Evolutionary conservation across 768 basidiomycete species (phyloP).

Genomic region (Serendipita sp.): DNA sequence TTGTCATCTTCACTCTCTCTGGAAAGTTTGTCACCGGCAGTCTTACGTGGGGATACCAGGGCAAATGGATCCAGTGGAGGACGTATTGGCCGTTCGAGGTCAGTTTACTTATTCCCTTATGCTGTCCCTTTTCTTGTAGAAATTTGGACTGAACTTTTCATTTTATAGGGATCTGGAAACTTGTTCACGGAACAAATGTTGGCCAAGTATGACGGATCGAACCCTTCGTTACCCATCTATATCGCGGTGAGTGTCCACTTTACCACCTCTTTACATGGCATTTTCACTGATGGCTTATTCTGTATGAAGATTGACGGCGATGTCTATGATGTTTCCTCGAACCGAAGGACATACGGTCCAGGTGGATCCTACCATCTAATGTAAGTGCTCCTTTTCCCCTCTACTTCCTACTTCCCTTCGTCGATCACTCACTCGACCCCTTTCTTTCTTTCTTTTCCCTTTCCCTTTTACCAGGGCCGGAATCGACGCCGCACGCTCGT

Average conservation of each 20-base stretch:
- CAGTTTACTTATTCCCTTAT: slow-evolving; percentile 12
- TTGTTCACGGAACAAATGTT: slow-evolving; percentile 63
- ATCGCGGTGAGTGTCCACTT: slow-evolving; percentile 45
- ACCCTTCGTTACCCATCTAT: slow-evolving; percentile 53
- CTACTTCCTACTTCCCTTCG: no score
- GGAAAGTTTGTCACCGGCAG: slow-evolving; percentile 82
- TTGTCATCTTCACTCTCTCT: slow-evolving; percentile 39
- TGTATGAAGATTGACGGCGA: slow-evolving; percentile 64
- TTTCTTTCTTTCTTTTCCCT: no score
- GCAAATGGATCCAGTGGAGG: slow-evolving; percentile 43
- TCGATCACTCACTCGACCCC: no score
- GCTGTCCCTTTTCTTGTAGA: slow-evolving; percentile 9
- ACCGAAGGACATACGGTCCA: slow-evolving; percentile 62
- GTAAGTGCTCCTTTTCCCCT: slow-evolving; percentile 13
- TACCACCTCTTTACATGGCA: no score
- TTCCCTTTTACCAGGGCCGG: slow-evolving; percentile 31
- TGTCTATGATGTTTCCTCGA: slow-evolving; percentile 81
- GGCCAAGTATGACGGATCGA: slow-evolving; percentile 53
- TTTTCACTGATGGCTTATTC: neutral
- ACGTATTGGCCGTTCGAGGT: slow-evolving; percentile 43
- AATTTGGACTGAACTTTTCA: neutral
- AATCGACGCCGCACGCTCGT: slow-evolving; percentile 78
- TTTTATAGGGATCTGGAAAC: slow-evolving; percentile 37
- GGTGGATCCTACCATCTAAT: slow-evolving; percentile 71
- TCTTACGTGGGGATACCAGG: slow-evolving; percentile 68